These are phyloP conservation scores for Arthrobotrys entomopaga DNA, from an alignment of 2,329 filamentous ascomycete genomes.

Conservation along the genomic window DNA sequence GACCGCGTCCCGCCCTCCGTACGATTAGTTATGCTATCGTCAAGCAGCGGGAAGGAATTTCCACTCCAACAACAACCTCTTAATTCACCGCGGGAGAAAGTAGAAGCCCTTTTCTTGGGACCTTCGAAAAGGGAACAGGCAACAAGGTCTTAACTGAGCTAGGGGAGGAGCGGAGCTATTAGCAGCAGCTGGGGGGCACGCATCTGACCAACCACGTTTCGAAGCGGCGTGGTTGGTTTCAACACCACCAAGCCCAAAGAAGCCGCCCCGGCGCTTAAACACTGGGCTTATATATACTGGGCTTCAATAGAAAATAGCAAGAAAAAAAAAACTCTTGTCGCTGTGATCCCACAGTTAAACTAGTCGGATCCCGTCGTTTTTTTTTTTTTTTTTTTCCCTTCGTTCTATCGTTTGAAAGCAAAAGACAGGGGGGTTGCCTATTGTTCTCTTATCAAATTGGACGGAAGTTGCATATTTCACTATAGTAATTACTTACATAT, in stretches of 20 bases:
- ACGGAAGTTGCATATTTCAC: not conserved
- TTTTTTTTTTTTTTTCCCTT: no score
- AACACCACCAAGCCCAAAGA: conserved; percentile 54
- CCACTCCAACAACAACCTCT: not conserved
- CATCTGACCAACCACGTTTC: conserved; percentile 55
- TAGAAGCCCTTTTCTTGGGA: no score
- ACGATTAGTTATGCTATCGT: no score
- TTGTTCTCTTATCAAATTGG: conserved; percentile 36
- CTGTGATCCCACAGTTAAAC: conserved; percentile 26
- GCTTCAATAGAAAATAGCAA: conserved; percentile 35
- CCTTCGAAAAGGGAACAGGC: not conserved
- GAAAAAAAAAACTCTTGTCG: not conserved
- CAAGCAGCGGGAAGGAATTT: not conserved
- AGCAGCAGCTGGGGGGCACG: not conserved
- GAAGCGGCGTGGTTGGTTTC: conserved; percentile 54
- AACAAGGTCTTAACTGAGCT: conserved; percentile 31
- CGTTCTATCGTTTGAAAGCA: not conserved
- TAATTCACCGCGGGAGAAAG: no score
- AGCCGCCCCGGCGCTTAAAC: conserved; percentile 52
- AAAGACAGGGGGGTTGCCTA: not conserved
- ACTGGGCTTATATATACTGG: no score
- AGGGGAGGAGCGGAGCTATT: conserved; percentile 40
- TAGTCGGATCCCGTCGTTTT: conserved; percentile 33
- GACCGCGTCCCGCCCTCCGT: no score
- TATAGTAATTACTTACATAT: no score